Evolutionary conservation across 2,329 filamentous ascomycete species (phyloP).

Genomic region (Penicillium frequentans): DNA sequence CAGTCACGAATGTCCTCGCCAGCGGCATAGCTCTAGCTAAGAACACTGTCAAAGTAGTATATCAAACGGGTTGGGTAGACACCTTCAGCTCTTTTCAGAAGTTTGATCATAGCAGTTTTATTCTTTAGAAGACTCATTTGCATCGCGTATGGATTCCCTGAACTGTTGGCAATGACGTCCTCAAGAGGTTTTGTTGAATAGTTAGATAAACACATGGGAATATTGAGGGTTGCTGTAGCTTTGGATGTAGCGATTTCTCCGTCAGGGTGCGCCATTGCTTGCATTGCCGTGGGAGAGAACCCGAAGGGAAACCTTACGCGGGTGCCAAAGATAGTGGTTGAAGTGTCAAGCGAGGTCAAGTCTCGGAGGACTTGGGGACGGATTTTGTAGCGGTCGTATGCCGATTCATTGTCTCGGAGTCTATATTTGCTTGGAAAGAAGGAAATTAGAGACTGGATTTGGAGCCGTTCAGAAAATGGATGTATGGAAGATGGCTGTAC

Average conservation of each 20-base stretch:
- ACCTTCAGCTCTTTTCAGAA: not conserved
- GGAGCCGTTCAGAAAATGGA: not conserved
- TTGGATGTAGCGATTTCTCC: not conserved
- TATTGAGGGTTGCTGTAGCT: not conserved
- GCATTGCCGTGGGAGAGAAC: not conserved
- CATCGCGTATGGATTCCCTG: not conserved
- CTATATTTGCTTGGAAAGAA: not conserved
- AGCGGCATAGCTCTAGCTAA: not conserved
- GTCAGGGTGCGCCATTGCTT: not conserved
- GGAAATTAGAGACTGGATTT: too few relatives aligned
- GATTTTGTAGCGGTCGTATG: not conserved
- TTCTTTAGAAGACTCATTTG: not conserved
- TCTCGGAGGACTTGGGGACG: not conserved
- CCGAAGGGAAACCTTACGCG: not conserved
- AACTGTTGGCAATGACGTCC: not conserved
- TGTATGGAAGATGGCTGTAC: not conserved
- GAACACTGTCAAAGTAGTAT: accelerated
- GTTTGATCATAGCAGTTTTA: not conserved
- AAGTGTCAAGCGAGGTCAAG: not conserved
- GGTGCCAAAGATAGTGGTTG: not conserved
- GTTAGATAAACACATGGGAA: not conserved
- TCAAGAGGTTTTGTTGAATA: not conserved
- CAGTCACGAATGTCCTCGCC: not conserved
- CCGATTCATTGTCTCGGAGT: not conserved
- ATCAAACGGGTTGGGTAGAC: too few relatives aligned